Base-by-base conservation (phyloP, 805 yeast species). In the Ogataea pilisensis region DNA sequence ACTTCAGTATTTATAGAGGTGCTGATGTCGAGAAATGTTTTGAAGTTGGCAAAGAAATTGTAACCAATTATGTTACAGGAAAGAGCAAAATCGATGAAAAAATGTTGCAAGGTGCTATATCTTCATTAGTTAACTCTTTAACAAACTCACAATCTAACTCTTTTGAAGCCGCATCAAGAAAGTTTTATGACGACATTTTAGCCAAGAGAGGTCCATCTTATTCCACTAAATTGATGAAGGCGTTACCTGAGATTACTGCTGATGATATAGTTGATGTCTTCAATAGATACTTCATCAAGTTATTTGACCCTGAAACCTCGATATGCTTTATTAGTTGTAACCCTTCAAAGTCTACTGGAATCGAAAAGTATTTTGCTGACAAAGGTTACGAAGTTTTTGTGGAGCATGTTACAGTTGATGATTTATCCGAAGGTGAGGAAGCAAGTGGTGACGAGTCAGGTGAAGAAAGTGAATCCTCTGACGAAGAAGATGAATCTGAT, bases 1-100 rank as follows among this genome's bases (percentile, higher is more conserved):
- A 72, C 4, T 86, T 82, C 53, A 72, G 70, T 34, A 73, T 91
- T 16, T 85, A 86, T 54, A 75, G 96, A 46, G 96, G 95, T 12
- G 76, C 95, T 1, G 97, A 93, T 60, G 78, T 85, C 2, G 69
- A 76, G 39, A 77, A 79, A 46, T 82, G 84, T 6, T 61, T 65
- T 27, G 60, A 64, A 21, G 82, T 77, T 20, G 89, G 87, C 4
- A 76, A 77, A 48, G 64, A 73, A 28, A 81, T 88, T 38, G 82
- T 89, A 8, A 64, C 67, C 2, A 81, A 75, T 29, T 76, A 72
- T 52, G 82, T 81, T 1, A 51, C 57, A 35, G 95, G 89, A 2
- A 60, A 50, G 3, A 50, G 61, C 1, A 57, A 63, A 22, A 72
- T 91, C 51, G 93, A 86, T 39, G 63, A 65, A 8, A 68, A 75